Conservation (phyloP, 345 rosid genomes). For the Corymbia maculata region DNA sequence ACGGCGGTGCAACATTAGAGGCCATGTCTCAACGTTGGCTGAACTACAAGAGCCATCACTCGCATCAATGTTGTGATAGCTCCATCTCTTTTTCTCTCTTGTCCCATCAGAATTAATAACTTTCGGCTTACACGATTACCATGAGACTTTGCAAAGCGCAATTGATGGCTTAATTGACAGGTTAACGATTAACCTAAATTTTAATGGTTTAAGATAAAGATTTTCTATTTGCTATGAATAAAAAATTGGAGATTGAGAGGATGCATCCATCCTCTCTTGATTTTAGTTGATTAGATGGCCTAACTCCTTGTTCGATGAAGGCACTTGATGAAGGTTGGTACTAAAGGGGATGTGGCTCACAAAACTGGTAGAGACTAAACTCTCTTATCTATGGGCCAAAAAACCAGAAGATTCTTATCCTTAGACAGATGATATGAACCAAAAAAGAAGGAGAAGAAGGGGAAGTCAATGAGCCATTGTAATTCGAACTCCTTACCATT, state of each 20-base stretch:
- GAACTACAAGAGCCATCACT: background rate
- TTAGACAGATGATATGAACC: background rate
- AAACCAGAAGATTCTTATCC: background rate
- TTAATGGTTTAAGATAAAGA: background rate
- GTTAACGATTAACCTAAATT: background rate
- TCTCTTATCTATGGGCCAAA: background rate
- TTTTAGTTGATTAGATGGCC: background rate
- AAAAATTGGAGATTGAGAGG: background rate
- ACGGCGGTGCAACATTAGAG: background rate
- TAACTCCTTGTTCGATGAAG: background rate
- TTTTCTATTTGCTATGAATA: background rate
- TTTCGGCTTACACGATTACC: background rate
- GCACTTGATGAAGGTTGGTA: background rate
- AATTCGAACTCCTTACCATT: background rate
- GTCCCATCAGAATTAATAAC: background rate
- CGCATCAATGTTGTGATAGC: background rate
- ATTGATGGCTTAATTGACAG: background rate
- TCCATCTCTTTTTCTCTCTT: background rate
- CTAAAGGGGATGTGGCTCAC: background rate
- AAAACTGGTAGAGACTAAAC: no score
- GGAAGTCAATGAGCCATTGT: background rate
- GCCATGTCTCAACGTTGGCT: background rate
- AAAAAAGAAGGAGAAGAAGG: no score
- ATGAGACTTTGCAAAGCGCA: background rate
- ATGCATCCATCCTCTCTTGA: background rate